Conservation (phyloP, 2,329 filamentous ascomycete species). For the Fusarium sp. region DNA sequence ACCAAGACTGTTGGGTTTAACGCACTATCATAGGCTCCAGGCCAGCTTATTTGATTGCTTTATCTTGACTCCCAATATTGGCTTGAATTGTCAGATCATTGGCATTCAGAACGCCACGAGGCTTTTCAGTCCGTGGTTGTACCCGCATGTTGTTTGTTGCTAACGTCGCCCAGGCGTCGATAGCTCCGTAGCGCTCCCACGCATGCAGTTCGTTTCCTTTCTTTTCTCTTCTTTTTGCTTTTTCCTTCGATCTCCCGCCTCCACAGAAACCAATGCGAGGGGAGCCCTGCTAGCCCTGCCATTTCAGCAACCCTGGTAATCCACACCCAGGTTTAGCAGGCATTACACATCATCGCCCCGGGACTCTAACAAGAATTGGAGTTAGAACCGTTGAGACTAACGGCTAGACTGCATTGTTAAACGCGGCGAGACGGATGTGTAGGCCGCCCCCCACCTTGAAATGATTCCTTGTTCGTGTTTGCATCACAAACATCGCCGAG, state of each 20-base stretch:
- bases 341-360: conserved; percentile 8
- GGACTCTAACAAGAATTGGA: conserved; percentile 5
- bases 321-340: conserved; percentile 11
- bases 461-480: conserved; percentile 24
- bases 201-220: conserved; percentile 28
- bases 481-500: conserved; percentile 15
- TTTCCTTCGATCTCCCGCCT: conserved; percentile 40
- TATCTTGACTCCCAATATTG: neutral
- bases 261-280: conserved; percentile 31
- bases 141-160: neutral
- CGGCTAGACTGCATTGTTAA: conserved; percentile 21
- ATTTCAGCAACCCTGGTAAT: conserved; percentile 17
- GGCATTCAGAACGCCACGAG: neutral
- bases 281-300: conserved; percentile 19
- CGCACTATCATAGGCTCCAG: neutral
- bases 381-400: conserved; percentile 13
- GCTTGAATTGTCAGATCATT: neutral
- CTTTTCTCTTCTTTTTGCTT: conserved; percentile 32
- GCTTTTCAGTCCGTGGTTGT: neutral
- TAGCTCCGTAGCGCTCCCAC: conserved; percentile 10
- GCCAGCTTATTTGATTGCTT: neutral
- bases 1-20: conserved; percentile 1
- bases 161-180: conserved; percentile 23
- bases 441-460: conserved; percentile 26
- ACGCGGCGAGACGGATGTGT: conserved; percentile 34